phyloP scores from a whole-genome alignment of 2,329 filamentous ascomycete genomes.

The Dactylellina haptotyla region DNA sequence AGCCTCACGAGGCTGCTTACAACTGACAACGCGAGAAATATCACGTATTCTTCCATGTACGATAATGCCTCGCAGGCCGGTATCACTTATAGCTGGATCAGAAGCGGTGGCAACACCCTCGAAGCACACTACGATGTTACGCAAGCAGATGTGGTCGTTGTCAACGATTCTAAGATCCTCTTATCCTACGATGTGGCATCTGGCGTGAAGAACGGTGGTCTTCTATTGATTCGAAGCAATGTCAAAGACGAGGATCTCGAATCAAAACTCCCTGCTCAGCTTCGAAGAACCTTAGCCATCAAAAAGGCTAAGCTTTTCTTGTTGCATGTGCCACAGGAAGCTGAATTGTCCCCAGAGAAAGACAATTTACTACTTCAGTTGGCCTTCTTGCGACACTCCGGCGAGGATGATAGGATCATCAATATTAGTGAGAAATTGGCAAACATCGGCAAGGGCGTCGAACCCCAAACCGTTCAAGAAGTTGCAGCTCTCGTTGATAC shows the following conservation, averaged over 20 bases:
- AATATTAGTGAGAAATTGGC: conserved; percentile 46
- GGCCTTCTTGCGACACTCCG: conserved; percentile 81
- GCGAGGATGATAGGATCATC: conserved; percentile 71
- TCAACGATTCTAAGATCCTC: conserved; percentile 82
- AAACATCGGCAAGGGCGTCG: conserved; percentile 29
- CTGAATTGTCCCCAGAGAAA: conserved; percentile 67
- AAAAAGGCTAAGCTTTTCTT: conserved; percentile 78
- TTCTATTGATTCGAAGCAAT: conserved; percentile 78
- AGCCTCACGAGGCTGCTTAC: conserved; percentile 71
- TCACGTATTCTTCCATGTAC: conserved; percentile 69
- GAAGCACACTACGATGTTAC: conserved; percentile 85
- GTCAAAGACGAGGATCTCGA: conserved; percentile 90
- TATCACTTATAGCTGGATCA: conserved; percentile 77
- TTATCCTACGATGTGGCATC: conserved; percentile 79
- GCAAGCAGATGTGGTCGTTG: conserved; percentile 79
- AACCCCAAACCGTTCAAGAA: conserved; percentile 60
- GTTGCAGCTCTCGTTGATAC: conserved; percentile 71
- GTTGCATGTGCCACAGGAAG: conserved; percentile 78
- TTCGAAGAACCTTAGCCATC: conserved; percentile 76
- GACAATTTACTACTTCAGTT: conserved; percentile 78
- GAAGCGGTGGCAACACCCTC: conserved; percentile 81
- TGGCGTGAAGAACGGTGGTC: conserved; percentile 75
- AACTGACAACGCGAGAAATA: conserved; percentile 70
- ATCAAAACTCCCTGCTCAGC: conserved; percentile 77
- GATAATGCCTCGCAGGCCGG: conserved; percentile 78